These are phyloP conservation scores for Penicillium simplicissimum DNA, from an alignment of 495 filamentous ascomycete genomes.

Conservation along the genomic window DNA sequence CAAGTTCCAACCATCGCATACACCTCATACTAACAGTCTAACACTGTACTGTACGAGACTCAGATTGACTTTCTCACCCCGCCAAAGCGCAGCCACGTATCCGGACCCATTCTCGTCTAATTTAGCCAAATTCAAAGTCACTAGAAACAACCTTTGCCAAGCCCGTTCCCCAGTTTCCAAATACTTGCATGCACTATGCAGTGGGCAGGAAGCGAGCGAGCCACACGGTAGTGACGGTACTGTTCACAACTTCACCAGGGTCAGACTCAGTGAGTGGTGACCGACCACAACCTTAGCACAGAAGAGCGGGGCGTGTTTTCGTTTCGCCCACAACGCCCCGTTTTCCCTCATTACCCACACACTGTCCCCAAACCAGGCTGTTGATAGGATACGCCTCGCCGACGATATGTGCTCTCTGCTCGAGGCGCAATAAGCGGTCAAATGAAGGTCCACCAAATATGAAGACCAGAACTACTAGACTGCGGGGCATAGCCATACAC, in stretches of 20 bases:
- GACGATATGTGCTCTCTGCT: not conserved
- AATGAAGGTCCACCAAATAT: not conserved
- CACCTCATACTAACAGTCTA: not conserved
- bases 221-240: not conserved
- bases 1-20: not conserved
- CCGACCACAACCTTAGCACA: not conserved
- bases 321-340: slow-evolving; percentile 1
- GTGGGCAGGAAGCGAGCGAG: not conserved
- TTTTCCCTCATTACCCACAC: slow-evolving; percentile 4
- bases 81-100: not conserved
- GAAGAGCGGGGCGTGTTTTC: slow-evolving; percentile 17
- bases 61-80: not conserved
- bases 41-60: too few species aligned
- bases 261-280: too few species aligned
- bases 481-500: not conserved
- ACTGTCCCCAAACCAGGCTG: not conserved
- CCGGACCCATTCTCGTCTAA: not conserved
- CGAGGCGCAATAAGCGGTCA: slow-evolving; percentile 18
- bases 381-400: slow-evolving; percentile 4
- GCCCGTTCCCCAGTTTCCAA: slow-evolving; percentile 6
- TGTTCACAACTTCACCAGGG: too few species aligned
- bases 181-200: not conserved
- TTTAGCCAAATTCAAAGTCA: not conserved
- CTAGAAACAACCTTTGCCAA: not conserved
- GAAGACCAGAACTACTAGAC: too few species aligned